Evolutionary conservation across 495 filamentous ascomycete species (phyloP).

Genomic region (Elaphomyces granulatus): DNA sequence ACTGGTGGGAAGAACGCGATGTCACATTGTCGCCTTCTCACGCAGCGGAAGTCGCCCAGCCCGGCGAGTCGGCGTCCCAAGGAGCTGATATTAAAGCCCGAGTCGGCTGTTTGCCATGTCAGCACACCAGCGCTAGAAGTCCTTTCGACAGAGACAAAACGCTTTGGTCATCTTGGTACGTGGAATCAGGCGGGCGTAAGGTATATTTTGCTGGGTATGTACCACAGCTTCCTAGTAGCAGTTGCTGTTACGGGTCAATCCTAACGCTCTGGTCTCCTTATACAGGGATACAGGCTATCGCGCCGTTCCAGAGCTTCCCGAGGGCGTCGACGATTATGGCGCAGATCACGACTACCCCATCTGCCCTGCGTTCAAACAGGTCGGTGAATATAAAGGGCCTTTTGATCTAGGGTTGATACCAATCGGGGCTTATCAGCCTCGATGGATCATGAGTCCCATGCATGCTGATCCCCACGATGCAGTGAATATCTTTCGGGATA

Average conservation of each 20-base stretch:
- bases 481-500: conserved; percentile 71
- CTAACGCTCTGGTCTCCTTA: conserved; percentile 4
- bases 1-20: conserved; percentile 89
- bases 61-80: conserved; percentile 14
- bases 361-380: conserved; percentile 65
- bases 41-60: conserved; percentile 12
- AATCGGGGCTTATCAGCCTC: conserved; percentile 68
- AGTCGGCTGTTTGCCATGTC: conserved; percentile 71
- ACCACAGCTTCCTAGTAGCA: not conserved
- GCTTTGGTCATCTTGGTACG: conserved; percentile 77
- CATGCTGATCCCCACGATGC: conserved; percentile 69
- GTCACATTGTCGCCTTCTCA: conserved; percentile 45
- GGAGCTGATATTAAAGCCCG: conserved; percentile 48
- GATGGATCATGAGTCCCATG: conserved; percentile 52
- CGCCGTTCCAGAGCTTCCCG: conserved; percentile 45
- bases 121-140: conserved; percentile 62
- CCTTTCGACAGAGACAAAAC: conserved; percentile 56
- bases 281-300: conserved; percentile 56
- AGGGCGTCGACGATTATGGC: conserved; percentile 47
- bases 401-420: conserved; percentile 79
- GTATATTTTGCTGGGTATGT: conserved; percentile 34
- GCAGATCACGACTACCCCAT: conserved; percentile 47
- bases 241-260: not conserved
- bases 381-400: conserved; percentile 55
- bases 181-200: conserved; percentile 49